Evolutionary conservation across 164 flowering plant genomes (phyloP).

Genomic region (Aristolochia californica): DNA sequence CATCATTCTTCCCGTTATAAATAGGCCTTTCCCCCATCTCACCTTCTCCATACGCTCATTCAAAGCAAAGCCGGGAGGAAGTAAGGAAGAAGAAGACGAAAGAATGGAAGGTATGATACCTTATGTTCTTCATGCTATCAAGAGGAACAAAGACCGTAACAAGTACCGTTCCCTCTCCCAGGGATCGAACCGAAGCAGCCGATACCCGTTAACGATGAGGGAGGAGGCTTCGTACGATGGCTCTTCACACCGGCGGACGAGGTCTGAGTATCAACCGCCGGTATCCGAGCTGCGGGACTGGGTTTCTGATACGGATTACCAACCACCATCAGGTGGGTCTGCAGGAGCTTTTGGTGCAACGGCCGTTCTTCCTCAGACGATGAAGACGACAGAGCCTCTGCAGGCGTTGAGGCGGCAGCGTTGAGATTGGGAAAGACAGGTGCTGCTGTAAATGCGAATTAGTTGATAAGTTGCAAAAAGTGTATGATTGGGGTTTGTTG

Average conservation of each 20-base stretch:
- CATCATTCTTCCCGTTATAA: no score
- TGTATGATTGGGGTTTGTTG: neutral
- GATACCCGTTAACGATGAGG: conserved; percentile 1
- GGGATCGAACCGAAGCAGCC: conserved; percentile 26
- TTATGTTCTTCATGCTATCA: conserved; percentile 25
- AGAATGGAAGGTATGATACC: conserved; percentile 43
- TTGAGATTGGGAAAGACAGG: no score
- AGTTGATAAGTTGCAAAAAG: no score
- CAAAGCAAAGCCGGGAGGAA: no score
- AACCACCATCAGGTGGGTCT: neutral
- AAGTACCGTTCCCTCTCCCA: conserved; percentile 19
- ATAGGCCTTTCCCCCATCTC: no score
- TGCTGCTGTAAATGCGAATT: neutral
- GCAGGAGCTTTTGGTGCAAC: neutral
- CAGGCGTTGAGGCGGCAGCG: neutral
- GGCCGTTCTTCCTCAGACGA: neutral
- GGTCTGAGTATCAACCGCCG: conserved; percentile 28
- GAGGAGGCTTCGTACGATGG: neutral
- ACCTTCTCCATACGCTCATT: no score
- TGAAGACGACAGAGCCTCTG: neutral
- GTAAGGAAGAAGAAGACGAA: conserved; percentile 2
- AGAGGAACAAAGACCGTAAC: conserved; percentile 23
- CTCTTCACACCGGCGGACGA: conserved; percentile 7
- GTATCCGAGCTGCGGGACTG: conserved; percentile 9
- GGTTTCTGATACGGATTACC: conserved; percentile 8